phyloP scores from a whole-genome alignment of 1,284 basidiomycete genomes.

The Sporisorium scitamineum region DNA sequence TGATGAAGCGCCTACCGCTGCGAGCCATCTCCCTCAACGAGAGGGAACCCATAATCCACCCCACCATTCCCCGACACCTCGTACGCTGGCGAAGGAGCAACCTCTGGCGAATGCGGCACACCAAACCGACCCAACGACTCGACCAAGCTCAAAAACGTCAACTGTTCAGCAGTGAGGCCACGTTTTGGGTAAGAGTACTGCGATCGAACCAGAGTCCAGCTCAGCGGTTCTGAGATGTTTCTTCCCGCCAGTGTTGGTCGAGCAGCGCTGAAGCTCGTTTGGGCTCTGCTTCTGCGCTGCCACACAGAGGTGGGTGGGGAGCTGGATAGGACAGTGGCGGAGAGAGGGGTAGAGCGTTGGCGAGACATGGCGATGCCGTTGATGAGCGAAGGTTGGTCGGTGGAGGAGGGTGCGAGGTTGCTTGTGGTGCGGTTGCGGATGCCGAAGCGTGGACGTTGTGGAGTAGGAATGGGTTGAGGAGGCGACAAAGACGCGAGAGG shows the following conservation, averaged over 20 bases:
- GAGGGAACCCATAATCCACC: slow-evolving; percentile 39
- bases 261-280: slow-evolving; percentile 5
- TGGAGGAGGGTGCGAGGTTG: neutral
- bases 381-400: slow-evolving; percentile 9
- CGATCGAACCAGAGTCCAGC: slow-evolving; percentile 38
- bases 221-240: slow-evolving; percentile 46
- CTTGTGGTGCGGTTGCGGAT: slow-evolving; percentile 10
- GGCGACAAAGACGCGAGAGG: neutral
- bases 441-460: neutral
- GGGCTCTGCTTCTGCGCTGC: slow-evolving; percentile 14
- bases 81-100: slow-evolving; percentile 25
- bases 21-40: neutral
- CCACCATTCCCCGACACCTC: neutral
- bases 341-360: slow-evolving; percentile 26
- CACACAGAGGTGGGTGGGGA: neutral
- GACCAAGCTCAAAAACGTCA: slow-evolving; percentile 47
- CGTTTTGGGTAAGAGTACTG: slow-evolving; percentile 46
- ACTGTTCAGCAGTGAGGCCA: slow-evolving; percentile 38
- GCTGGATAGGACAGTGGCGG: slow-evolving; percentile 5
- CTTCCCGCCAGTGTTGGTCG: slow-evolving; percentile 11
- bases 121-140: slow-evolving; percentile 50
- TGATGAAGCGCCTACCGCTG: neutral
- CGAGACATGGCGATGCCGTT: slow-evolving; percentile 30
- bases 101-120: slow-evolving; percentile 10
- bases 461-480: neutral